A percentile compares a stretch with the other conserved stretches of the same genome.
Evolutionary conservation across 306 rosid genomes (phyloP).

Genomic region (Amphicarpaea edgeworthii): DNA sequence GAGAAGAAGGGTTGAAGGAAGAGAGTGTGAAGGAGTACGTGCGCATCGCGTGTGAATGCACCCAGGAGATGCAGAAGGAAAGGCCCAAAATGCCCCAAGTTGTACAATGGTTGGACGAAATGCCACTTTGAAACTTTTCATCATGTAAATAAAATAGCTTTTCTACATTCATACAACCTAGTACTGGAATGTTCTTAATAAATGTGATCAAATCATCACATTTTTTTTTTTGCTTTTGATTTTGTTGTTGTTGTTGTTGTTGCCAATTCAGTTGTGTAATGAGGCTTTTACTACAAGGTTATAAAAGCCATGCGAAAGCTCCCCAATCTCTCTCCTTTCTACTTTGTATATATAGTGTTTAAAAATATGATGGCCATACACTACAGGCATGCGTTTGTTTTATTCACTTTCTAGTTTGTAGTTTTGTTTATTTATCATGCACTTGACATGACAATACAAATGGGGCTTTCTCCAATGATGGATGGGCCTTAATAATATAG

Average conservation of each 20-base stretch:
- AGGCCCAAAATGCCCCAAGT: constrained; percentile 71
- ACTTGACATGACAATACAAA: not conserved
- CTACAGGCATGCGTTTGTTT: not conserved
- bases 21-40: constrained; percentile 66
- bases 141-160: constrained; percentile 36
- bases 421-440: too few relatives aligned
- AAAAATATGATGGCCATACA: not conserved
- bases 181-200: not conserved
- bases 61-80: constrained; percentile 50
- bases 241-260: too few relatives aligned
- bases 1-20: constrained; percentile 55
- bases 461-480: not conserved
- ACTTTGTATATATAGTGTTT: not conserved
- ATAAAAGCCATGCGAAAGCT: not conserved
- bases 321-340: not conserved
- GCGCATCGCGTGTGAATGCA: constrained; percentile 69
- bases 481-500: too few relatives aligned
- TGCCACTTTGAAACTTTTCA: constrained; percentile 39
- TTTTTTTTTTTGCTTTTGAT: not conserved
- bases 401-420: not conserved
- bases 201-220: not conserved
- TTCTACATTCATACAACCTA: not conserved
- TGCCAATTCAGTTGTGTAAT: constrained; percentile 17
- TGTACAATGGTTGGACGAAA: constrained; percentile 46
- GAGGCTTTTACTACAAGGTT: not conserved